Conservation (phyloP, 306 rosid genomes). For the Carpinus viminea region DNA sequence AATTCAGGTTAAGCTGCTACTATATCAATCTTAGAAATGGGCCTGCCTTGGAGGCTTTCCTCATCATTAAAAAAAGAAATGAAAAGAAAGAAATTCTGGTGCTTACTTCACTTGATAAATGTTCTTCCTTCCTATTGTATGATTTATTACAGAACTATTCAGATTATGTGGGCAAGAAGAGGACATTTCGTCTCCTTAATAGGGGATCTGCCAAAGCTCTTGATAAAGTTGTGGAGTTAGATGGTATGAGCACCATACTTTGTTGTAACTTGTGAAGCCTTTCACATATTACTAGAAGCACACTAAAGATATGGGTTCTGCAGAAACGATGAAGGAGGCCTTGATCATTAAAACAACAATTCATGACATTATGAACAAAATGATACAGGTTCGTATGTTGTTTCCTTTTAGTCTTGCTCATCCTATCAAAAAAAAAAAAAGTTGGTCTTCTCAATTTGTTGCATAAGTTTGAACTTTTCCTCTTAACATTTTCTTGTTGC, state of each 20-base stretch:
- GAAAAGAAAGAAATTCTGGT: conserved; percentile 1
- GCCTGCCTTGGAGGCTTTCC: too few relatives aligned
- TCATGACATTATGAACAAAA: conserved; percentile 90
- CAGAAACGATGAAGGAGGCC: conserved; percentile 88
- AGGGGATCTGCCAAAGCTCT: conserved; percentile 98
- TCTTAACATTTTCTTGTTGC: not conserved
- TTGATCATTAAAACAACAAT: conserved; percentile 90
- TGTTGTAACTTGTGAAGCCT: conserved; percentile 17
- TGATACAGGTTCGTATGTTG: conserved; percentile 64
- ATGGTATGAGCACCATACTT: conserved; percentile 54
- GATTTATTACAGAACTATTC: conserved; percentile 67
- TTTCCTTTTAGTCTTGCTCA: not conserved
- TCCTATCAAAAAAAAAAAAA: not conserved
- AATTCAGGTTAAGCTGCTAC: conserved; percentile 52
- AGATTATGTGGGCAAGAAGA: conserved; percentile 76
- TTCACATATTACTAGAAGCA: conserved; percentile 24
- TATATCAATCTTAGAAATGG: not conserved
- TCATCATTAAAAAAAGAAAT: too few relatives aligned
- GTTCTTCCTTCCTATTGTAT: conserved; percentile 24
- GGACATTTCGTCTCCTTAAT: conserved; percentile 94
- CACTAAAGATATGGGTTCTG: conserved; percentile 39
- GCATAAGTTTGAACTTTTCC: not conserved
- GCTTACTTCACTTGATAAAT: conserved; percentile 14
- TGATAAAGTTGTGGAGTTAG: conserved; percentile 89
- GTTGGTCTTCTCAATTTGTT: not conserved